Percentiles rank a stretch among this genome's conserved stretches.
Conservation (phyloP, 192 early-diverging fungal genomes). For the Backusella morwellensis region DNA sequence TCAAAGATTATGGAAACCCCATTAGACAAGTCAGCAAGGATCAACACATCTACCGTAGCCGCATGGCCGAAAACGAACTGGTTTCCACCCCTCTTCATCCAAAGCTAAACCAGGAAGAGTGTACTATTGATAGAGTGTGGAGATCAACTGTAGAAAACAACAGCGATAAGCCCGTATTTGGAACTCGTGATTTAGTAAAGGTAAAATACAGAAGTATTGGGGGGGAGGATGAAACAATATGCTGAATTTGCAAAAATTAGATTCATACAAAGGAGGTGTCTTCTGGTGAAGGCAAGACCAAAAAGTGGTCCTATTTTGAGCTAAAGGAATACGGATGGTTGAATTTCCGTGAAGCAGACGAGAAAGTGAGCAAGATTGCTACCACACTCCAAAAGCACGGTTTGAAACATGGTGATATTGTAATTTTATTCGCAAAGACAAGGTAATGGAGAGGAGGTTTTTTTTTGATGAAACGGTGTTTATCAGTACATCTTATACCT, state of each 20-base stretch:
- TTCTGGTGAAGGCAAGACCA: slow-evolving; percentile 41
- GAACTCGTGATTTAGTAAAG: slow-evolving; percentile 40
- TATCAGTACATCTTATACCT: neutral
- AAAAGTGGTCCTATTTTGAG: slow-evolving; percentile 73
- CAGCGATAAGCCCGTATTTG: slow-evolving; percentile 41
- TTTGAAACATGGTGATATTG: slow-evolving; percentile 37
- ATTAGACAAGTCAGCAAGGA: slow-evolving; percentile 39
- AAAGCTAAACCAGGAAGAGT: slow-evolving; percentile 20
- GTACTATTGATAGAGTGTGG: slow-evolving; percentile 40
- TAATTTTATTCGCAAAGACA: slow-evolving; percentile 50
- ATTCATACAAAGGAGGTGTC: slow-evolving; percentile 19
- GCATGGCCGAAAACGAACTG: slow-evolving; percentile 33
- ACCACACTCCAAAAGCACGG: slow-evolving; percentile 55
- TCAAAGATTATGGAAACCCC: slow-evolving; percentile 7
- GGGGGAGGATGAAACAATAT: neutral
- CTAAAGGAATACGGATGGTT: slow-evolving; percentile 69
- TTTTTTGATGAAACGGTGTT: neutral
- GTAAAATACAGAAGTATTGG: slow-evolving; percentile 13
- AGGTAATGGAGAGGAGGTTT: slow-evolving; percentile 22
- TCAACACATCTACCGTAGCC: slow-evolving; percentile 41
- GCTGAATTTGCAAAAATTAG: neutral
- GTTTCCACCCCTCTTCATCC: slow-evolving; percentile 35
- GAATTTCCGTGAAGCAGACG: slow-evolving; percentile 56
- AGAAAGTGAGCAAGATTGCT: slow-evolving; percentile 42
- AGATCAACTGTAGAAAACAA: slow-evolving; percentile 35